Base-by-base conservation (phyloP, 805 yeast species). In the Candida odintsovae region DNA sequence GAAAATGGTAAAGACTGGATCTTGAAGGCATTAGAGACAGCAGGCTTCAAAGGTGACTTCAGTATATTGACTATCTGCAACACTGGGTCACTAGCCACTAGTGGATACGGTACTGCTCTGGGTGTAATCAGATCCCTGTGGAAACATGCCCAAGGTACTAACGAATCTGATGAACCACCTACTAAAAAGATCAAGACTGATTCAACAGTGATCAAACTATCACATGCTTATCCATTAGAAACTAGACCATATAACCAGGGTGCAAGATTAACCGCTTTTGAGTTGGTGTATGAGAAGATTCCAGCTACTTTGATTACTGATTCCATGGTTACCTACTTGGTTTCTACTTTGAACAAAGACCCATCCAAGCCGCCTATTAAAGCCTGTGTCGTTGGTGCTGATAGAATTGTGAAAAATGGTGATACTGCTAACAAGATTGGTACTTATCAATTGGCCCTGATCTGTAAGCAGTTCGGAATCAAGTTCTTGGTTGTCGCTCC, bases 181-280 rank as follows among this genome's bases (percentile, higher is more conserved):
- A 29, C 50, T 3, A 64, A 65, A 45, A 65, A 58, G 42, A 42
- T 47, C n/a, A 63, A 63, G 42, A 31, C 50, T 3, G 35, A 64
- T 1, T 55, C 68, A 0, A 16, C 36, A 33, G n/a, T 33, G 20
- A 77, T 80, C 39, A 73, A 72, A 59, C 67, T 92, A 52, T 72
- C 77, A 10, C 89, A 81, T 42, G 94, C 83, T 1, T 94, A 82
- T 56, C 92, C 96, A 6, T 75, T 92, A 58, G 99, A 92, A 62
- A 92, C 99, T 0, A 77, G 99, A 56, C 99, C 99, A 1, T 94
- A 92, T 63, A 90, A 92, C 64, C 98, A 92, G 69, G 99, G 99
- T 10, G 88, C 97, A 0, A 78, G 96, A 54, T 72, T 92, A 48
- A 92, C 98, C 0, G 90, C 97, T 0, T 92, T 81, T 65, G 99